Base-by-base conservation (phyloP, 208 protist species). In the Novymonas esmeraldas region DNA sequence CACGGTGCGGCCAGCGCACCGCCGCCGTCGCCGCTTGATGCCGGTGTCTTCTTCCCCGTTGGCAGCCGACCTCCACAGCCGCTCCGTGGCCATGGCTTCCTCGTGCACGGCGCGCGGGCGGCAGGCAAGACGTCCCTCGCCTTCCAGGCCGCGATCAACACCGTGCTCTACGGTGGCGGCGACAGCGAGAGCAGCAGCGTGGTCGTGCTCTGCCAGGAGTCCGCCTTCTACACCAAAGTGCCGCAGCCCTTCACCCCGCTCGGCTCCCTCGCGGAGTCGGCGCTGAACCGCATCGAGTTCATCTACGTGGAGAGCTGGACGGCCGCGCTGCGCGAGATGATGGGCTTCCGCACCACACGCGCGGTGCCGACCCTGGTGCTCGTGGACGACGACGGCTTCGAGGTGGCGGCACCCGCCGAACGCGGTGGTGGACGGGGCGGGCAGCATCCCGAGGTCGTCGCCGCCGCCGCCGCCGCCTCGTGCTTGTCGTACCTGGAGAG, bases 111-210 rank as follows among this genome's bases (percentile, higher is more conserved):
- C 3, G 55, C 78, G 18, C 79, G 82, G 16, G 45, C 50, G 16
- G 69, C 68, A 26, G 86, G 86, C 6, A 92, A 89, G 70, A 82
- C 80, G 22, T 89, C 82, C 14, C 78, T 92, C 39, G 82, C 86
- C 18, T 89, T 92, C 39, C 86, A 92, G 66, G 82, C 82, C 14
- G 82, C 69, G 9, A 68, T 92, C 26, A 87, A 81, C 59, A 71
- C 71, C 13, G 78, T 81, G 16, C 57, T 70, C 34, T 5, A n/a
- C 22, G 4, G 18, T n/a, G 29, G 29, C 29, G 29, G 65, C 18
- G 71, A 70, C 3, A 56, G 24, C 50, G 24, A 13, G 11, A 36
- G 29, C 50, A 36, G 50, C 38, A 50, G 60, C 34, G 82, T 85
- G 6, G 20, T 87, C 11, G 75, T 92, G 16, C 58, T 89, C 16